Evolutionary conservation across 192 early-diverging fungal species (phyloP).

Genomic region (Neocallimastix lanati): DNA sequence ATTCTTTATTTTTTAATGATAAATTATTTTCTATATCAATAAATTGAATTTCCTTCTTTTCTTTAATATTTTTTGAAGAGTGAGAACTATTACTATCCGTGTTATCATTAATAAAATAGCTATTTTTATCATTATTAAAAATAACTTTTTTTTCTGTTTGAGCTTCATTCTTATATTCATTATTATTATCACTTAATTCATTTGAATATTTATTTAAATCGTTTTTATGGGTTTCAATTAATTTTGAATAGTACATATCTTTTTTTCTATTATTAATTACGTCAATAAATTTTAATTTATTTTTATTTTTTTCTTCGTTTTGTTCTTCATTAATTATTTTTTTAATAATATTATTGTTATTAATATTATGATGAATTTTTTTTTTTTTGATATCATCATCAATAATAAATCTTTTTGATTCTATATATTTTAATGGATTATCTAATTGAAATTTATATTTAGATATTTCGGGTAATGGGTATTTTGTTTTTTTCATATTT

Average conservation of each 20-base stretch:
- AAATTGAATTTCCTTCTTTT: neutral
- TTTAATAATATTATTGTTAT: neutral
- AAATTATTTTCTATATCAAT: neutral
- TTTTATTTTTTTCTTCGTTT: neutral
- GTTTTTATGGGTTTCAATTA: neutral
- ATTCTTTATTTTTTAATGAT: neutral
- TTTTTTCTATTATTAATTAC: neutral
- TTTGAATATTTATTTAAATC: neutral
- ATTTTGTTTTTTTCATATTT: neutral
- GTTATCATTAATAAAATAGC: no score
- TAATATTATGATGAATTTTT: neutral
- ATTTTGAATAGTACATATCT: neutral
- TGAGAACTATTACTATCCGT: no score
- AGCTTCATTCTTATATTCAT: no score
- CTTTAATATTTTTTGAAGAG: neutral
- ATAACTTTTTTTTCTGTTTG: no score
- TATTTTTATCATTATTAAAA: no score
- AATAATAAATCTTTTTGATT: neutral
- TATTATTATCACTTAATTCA: neutral
- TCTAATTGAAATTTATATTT: neutral
- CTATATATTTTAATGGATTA: neutral
- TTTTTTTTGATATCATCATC: neutral
- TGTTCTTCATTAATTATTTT: neutral
- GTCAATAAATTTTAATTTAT: neutral
- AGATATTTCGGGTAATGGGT: neutral